Base-by-base conservation (phyloP, 139 green algal species). In the Micromonas pusilla region DNA sequence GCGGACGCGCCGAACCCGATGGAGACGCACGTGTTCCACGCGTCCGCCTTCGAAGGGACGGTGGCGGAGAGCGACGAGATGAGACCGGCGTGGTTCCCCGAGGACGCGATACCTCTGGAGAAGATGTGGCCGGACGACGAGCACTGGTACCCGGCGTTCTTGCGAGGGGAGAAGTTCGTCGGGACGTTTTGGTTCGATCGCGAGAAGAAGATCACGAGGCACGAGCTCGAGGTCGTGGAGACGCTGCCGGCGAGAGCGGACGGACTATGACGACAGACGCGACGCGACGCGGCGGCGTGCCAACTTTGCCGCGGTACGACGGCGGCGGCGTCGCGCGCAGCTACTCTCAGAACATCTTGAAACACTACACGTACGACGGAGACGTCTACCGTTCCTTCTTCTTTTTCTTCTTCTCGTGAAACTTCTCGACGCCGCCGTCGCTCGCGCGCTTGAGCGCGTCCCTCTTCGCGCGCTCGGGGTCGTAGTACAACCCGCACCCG, bases 61-160 rank as follows among this genome's bases (percentile, higher is more conserved):
- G 85, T 85, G 0, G 68, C 36, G 16, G 75, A 87, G 26, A 84
- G 80, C 13, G 86, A 92, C 19, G 88, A 92, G 66, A 91, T 92
- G 88, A 52, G 37, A 9, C 87, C 88, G 0, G 32, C 77, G 20
- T 92, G 83, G 82, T 88, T 91, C 21, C 31, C 45, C 28, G 6
- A 54, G 0, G 54, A 64, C 0, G 60, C 85, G 0, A 72, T 92
- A 2, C 88, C 88, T 0, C 91, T 70, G 6, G 72, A 89, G 0
- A 70, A 82, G 5, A 79, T 81, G 73, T 89, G 87, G 87, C 83
- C 85, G 0, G 85, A 91, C 68, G 87, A 91, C 66, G 9, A 52
- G 16, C n/a, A 79, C 53, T 90, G 86, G 86, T 87, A 83, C n/a
- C 78, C 78, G 30, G 4, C 82, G 0, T 80, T 82, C 26, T n/a